phyloP scores from a whole-genome alignment of 768 basidiomycete species.

The Lyophyllum decastes region DNA sequence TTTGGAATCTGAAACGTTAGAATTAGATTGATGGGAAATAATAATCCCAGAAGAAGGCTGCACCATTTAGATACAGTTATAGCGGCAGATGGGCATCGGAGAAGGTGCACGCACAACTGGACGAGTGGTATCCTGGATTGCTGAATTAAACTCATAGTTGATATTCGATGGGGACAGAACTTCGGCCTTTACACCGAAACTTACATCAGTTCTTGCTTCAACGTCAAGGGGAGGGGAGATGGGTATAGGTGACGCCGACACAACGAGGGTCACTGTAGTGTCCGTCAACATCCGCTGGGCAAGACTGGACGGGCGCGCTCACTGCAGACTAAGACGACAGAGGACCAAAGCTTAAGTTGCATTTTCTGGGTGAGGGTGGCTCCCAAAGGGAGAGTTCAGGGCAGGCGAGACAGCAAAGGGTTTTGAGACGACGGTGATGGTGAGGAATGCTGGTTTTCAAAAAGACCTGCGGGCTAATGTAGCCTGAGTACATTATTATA shows the following conservation, averaged over 20 bases:
- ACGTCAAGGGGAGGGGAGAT: slow-evolving; percentile 18
- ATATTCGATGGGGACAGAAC: neutral
- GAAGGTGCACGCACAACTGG: neutral
- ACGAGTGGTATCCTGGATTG: neutral
- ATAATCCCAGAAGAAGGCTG: neutral
- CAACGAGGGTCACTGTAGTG: slow-evolving; percentile 11
- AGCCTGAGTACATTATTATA: neutral
- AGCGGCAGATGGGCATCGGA: slow-evolving; percentile 12
- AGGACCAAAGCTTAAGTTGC: slow-evolving; percentile 10
- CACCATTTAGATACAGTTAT: slow-evolving; percentile 8
- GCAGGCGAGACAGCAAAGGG: neutral
- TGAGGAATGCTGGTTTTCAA: neutral
- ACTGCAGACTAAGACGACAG: slow-evolving; percentile 16
- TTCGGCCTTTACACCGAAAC: neutral
- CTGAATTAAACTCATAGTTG: neutral
- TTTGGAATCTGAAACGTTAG: neutral
- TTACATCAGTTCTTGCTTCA: slow-evolving; percentile 14
- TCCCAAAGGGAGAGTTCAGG: neutral
- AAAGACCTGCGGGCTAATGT: slow-evolving; percentile 1
- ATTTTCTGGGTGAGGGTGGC: slow-evolving; percentile 2
- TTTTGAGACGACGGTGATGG: neutral
- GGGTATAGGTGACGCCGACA: slow-evolving; percentile 16
- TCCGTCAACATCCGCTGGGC: neutral
- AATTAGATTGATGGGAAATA: neutral
- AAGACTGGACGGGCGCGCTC: slow-evolving; percentile 3